phyloP scores from a whole-genome alignment of 768 basidiomycete species.

The Leccinum disarticulatum region DNA sequence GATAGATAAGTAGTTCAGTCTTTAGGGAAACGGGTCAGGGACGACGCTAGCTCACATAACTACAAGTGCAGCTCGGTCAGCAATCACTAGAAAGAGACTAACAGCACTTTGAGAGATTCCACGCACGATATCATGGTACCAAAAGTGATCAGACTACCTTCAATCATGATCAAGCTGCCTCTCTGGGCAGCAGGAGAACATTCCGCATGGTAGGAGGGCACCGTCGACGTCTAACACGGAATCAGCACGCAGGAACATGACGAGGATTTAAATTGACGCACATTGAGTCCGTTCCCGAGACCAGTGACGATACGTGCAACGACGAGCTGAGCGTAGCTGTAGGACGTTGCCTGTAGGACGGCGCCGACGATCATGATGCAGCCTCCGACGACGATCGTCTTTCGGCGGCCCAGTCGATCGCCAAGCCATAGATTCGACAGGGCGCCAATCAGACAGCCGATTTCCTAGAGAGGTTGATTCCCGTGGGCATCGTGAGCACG shows the following conservation, averaged over 20 bases:
- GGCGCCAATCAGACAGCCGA: too few relatives aligned
- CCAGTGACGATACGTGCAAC: slow-evolving; percentile 62
- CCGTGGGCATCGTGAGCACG: too few relatives aligned
- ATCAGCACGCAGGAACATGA: not conserved
- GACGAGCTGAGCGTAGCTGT: slow-evolving; percentile 58
- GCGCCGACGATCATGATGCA: slow-evolving; percentile 57
- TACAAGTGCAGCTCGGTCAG: slow-evolving; percentile 5
- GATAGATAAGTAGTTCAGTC: not conserved
- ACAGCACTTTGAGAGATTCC: not conserved
- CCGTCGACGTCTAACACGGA: slow-evolving; percentile 44
- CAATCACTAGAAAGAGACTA: not conserved
- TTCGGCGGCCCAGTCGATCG: too few relatives aligned
- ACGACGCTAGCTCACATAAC: slow-evolving; percentile 21
- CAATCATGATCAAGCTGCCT: slow-evolving; percentile 64
- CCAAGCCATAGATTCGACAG: too few relatives aligned
- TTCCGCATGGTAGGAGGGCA: slow-evolving; percentile 59
- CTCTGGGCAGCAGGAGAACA: slow-evolving; percentile 59
- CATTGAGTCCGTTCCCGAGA: slow-evolving; percentile 64
- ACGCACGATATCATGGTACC: slow-evolving; percentile 64
- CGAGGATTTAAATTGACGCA: slow-evolving; percentile 23
- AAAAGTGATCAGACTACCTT: slow-evolving; percentile 62
- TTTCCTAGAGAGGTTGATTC: too few relatives aligned
- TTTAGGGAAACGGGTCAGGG: not conserved
- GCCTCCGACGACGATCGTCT: slow-evolving; percentile 42
- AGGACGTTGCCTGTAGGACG: slow-evolving; percentile 51